These are phyloP conservation scores for Colletotrichum neosansevieriae DNA, from an alignment of 2,329 filamentous ascomycete species.

Conservation along the genomic window DNA sequence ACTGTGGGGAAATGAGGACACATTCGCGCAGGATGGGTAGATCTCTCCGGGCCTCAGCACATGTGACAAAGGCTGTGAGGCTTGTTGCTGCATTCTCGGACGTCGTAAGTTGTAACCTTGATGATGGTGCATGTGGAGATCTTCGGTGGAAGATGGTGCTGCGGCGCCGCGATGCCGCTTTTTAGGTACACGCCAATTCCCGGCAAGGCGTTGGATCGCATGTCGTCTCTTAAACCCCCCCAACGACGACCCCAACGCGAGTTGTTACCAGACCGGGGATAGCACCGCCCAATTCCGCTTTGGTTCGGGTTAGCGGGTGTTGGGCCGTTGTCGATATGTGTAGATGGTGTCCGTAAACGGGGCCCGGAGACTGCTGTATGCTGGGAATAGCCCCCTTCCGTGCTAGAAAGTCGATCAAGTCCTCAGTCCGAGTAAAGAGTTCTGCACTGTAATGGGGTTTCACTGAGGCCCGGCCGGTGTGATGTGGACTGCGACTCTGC, in stretches of 20 bases:
- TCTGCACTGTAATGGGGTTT: not conserved
- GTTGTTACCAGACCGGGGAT: not conserved
- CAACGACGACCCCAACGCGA: not conserved
- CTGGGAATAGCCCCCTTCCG: not conserved
- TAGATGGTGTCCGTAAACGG: constrained; percentile 5
- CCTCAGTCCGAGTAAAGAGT: not conserved
- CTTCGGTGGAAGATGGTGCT: not conserved
- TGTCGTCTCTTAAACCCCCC: not conserved
- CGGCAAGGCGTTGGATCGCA: not conserved
- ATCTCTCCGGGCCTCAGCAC: constrained; percentile 7
- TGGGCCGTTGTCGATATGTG: constrained; percentile 12
- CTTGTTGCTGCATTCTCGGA: constrained; percentile 9
- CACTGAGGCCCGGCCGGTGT: constrained; percentile 18
- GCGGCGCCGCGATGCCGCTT: not conserved
- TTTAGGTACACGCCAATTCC: constrained; percentile 15
- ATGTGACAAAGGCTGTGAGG: constrained; percentile 12
- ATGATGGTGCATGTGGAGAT: not conserved
- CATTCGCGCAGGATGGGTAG: constrained; percentile 22
- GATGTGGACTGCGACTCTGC: not conserved
- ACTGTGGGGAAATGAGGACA: constrained; percentile 18
- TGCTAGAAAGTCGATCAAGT: not conserved
- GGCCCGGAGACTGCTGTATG: not conserved
- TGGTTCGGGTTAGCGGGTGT: constrained; percentile 2
- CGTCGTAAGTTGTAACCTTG: constrained; percentile 1
- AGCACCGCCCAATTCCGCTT: not conserved